Base-by-base conservation (phyloP, 2,329 filamentous ascomycete species). In the Knufia petricola region DNA sequence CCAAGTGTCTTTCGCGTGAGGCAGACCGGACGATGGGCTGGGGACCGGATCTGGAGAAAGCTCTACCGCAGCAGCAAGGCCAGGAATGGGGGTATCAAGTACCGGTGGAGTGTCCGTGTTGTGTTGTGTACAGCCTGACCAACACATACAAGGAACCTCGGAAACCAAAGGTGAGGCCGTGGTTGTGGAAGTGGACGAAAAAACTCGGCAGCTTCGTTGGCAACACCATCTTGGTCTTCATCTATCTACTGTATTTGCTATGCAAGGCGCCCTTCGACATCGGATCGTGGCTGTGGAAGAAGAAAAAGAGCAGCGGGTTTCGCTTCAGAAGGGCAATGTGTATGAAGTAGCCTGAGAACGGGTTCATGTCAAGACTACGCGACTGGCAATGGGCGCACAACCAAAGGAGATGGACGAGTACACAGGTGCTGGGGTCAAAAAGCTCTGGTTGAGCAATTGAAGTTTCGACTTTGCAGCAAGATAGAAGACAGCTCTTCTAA, bases 131-230 rank as follows among this genome's bases (percentile, higher is more conserved):
- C 10, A 38, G 34, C 24, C 32, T 47, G 15, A 28, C 30, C 8
- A 38, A 38, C 23, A 37, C 32, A 8, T 47, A 39, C 21, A 47
- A 47, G 30, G 32, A 37, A 32, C 44, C 44, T 12, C 3, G 44
- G 44, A 47, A 47, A 28, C 32, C 32, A 21, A 38, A 38, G 15
- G 3, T 47, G 4, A 37, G 44, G 34, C 44, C 44, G n/a, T 39
- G 20, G 31, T 13, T 47, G 21, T 47, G 44, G 44, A 38, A 47
- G 44, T 47, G 44, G 44, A 47, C 44, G 44, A 47, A 47, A 24
- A 26, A 21, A n/a, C 15, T 28, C 3, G 20, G 34, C 19, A 39
- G 44, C 23, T 21, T 24, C 21, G 24, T 39, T 38, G 44, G 44
- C 7, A 47, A 47, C 44, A 47, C 44, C 4, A 39, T 47, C 6